phyloP scores from a whole-genome alignment of 345 rosid genomes.

The Hibiscus trionum region DNA sequence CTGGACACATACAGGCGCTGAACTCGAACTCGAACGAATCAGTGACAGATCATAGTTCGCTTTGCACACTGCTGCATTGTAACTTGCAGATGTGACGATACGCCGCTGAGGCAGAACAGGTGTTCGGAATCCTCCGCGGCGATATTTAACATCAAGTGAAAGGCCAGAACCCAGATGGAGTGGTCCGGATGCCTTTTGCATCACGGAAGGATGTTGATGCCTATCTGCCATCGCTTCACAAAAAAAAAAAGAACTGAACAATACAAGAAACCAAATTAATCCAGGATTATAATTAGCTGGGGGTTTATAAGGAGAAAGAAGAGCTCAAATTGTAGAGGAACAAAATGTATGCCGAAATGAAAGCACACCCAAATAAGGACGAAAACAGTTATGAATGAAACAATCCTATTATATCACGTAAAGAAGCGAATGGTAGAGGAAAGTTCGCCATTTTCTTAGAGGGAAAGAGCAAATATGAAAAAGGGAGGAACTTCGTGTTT shows the following conservation, averaged over 20 bases:
- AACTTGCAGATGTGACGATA: slow-evolving; percentile 14
- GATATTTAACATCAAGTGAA: slow-evolving; percentile 17
- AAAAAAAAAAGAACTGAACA: neutral
- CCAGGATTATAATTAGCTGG: neutral
- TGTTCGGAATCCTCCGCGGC: slow-evolving; percentile 18
- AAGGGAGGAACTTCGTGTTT: neutral
- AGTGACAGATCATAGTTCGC: neutral
- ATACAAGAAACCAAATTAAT: no score
- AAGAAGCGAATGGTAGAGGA: neutral
- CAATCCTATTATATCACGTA: neutral
- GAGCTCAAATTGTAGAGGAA: neutral
- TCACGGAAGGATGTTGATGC: slow-evolving; percentile 29
- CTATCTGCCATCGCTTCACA: slow-evolving; percentile 32
- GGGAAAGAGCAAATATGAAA: neutral
- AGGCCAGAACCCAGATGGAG: slow-evolving; percentile 25
- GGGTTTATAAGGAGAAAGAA: neutral
- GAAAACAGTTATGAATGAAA: neutral
- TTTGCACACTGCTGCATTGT: slow-evolving; percentile 14
- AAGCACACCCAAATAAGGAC: neutral
- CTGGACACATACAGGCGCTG: slow-evolving; percentile 19
- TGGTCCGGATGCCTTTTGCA: slow-evolving; percentile 38
- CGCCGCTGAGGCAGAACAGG: slow-evolving; percentile 18
- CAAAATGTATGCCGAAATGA: neutral
- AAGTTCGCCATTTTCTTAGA: neutral
- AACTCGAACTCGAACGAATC: slow-evolving; percentile 12